Base-by-base conservation (phyloP, 202 grass and related monocot species). In the Hordeum pubiflorum region DNA sequence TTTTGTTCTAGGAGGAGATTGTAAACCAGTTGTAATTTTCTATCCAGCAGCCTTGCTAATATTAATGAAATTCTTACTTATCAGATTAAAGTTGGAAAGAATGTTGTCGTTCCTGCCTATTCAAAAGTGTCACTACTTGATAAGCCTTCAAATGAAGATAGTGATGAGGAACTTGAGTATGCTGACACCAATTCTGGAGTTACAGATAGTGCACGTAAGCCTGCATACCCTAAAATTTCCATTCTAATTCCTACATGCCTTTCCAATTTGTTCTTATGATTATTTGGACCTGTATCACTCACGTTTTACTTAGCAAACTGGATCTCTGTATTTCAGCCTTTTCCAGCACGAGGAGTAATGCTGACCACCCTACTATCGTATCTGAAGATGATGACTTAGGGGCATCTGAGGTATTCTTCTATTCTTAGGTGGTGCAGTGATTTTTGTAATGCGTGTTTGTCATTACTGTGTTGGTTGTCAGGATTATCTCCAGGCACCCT, bases 91-190 rank as follows among this genome's bases (percentile, higher is more conserved):
- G 92, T 99, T 63, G 92, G 90, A 84, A 93, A 91, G 54, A 87
- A 91, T 79, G 90, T 89, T 84, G 68, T 55, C 64, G 44, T 99
- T 80, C 88, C 92, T 81, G 77, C 89, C 38, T 91, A 99, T 83
- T 99, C 96, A 48, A 99, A 92, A 87, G 87, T 99, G 13, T 91
- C 96, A 36, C 84, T 95, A 74, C 88, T 91, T 85, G 78, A 85
- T 31, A 93, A 99, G 64, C 96, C 96, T 67, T 91, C 90, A 59
- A 89, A 89, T 43, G 90, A 98, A 88, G 95, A 98, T 70, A 98
- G 95, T 6, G 92, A 98, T 78, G 95, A 98, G 71, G 95, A 98
- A 81, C 95, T 98, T 81, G 96, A 99, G 65, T 99, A 93, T 76
- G 96, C 90, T 57, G 96, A 99, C 88, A 86, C 92, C 17, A 94